Conservation (phyloP, 805 yeast species). For the Saturnispora saitoi region DNA sequence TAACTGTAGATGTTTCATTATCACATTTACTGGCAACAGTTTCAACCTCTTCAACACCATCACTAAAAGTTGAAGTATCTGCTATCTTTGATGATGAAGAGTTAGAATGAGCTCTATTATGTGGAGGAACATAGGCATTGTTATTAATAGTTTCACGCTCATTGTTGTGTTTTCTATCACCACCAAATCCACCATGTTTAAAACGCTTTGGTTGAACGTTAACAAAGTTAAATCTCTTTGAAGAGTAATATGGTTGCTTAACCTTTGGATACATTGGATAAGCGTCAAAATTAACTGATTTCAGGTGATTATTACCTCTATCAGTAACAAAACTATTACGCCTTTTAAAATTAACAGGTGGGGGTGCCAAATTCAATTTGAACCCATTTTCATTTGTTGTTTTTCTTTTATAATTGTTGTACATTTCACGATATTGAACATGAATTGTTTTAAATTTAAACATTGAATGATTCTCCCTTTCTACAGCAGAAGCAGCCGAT, state of each 20-base stretch:
- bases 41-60: slow-evolving; percentile 10
- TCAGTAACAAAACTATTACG: slow-evolving; percentile 22
- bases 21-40: slow-evolving; percentile 15
- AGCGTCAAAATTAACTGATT: slow-evolving; percentile 8
- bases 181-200: slow-evolving; percentile 7
- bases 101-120: not conserved
- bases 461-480: slow-evolving; percentile 73
- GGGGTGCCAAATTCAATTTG: slow-evolving; percentile 54
- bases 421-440: slow-evolving; percentile 71
- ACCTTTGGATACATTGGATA: not conserved
- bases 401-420: slow-evolving; percentile 29
- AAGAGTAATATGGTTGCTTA: not conserved
- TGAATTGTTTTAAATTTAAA: slow-evolving; percentile 69
- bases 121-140: not conserved
- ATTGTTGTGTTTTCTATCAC: not conserved
- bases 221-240: slow-evolving; percentile 2
- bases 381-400: slow-evolving; percentile 21
- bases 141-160: not conserved
- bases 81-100: not conserved
- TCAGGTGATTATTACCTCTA: not conserved
- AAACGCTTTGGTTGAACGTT: not conserved
- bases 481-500: slow-evolving; percentile 82
- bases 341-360: slow-evolving; percentile 59
- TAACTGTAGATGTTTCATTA: slow-evolving; percentile 19
- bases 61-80: not conserved